Evolutionary conservation across 768 basidiomycete genomes (phyloP).

Genomic region (Lentinula guzmanii): DNA sequence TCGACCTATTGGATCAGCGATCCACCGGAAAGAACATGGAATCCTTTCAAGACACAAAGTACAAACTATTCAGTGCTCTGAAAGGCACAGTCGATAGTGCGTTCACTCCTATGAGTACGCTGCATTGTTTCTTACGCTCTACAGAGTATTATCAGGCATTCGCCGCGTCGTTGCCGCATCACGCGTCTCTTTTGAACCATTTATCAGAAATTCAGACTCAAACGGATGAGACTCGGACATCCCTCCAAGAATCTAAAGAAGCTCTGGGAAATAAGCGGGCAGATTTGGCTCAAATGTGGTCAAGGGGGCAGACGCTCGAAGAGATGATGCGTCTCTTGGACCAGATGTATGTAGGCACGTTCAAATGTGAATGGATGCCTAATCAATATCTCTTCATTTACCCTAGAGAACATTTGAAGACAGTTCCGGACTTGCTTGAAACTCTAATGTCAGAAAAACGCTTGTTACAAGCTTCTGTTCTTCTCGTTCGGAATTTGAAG

Average conservation of each 20-base stretch:
- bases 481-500: slow-evolving; percentile 85
- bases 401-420: slow-evolving; percentile 78
- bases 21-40: slow-evolving; percentile 68
- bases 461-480: slow-evolving; percentile 79
- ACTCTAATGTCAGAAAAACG: slow-evolving; percentile 95
- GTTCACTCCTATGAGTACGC: slow-evolving; percentile 20
- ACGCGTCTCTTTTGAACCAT: slow-evolving; percentile 70
- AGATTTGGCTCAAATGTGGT: slow-evolving; percentile 87
- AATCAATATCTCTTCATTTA: slow-evolving; percentile 12
- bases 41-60: slow-evolving; percentile 73
- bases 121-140: background rate
- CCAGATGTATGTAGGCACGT: slow-evolving; percentile 66
- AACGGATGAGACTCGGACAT: slow-evolving; percentile 60
- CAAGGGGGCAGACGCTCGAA: slow-evolving; percentile 83
- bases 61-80: slow-evolving; percentile 70
- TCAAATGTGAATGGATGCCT: background rate
- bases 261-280: slow-evolving; percentile 74
- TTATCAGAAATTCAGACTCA: slow-evolving; percentile 71
- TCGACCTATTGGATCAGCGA: slow-evolving; percentile 78
- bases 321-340: slow-evolving; percentile 96
- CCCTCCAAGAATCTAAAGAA: slow-evolving; percentile 76
- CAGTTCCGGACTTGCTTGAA: slow-evolving; percentile 88
- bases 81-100: slow-evolving; percentile 86
- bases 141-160: slow-evolving; percentile 93
- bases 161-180: slow-evolving; percentile 89